Conservation (phyloP, 2,329 filamentous ascomycete species). For the Atkinsonella hypoxylon region DNA sequence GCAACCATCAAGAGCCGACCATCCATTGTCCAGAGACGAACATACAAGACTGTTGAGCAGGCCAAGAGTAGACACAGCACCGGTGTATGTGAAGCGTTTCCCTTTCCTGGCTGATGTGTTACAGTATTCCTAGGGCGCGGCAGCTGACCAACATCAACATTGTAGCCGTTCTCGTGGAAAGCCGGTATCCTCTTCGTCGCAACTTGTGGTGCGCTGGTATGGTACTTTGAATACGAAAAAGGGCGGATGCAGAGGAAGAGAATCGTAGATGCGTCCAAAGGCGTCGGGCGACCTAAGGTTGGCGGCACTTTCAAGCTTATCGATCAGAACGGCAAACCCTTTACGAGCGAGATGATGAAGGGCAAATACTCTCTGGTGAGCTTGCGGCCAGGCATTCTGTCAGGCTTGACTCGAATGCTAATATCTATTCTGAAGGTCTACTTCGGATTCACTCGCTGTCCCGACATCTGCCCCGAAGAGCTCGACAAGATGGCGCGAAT, state of each 20-base stretch:
- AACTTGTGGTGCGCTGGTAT: constrained; percentile 64
- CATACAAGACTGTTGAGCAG: constrained; percentile 44
- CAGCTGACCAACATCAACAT: constrained; percentile 15
- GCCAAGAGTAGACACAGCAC: constrained; percentile 45
- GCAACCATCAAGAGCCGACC: constrained; percentile 20
- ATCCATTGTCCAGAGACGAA: constrained; percentile 25
- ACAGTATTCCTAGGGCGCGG: background rate
- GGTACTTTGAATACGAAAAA: constrained; percentile 93
- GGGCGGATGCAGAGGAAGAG: constrained; percentile 78
- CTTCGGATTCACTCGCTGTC: constrained; percentile 97
- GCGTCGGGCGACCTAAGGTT: constrained; percentile 84
- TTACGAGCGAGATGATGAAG: constrained; percentile 70
- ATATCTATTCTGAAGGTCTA: constrained; percentile 52
- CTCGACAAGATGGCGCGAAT: constrained; percentile 98
- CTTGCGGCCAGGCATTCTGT: constrained; percentile 8
- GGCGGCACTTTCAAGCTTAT: constrained; percentile 74
- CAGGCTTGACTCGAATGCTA: background rate
- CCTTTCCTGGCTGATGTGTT: too few species aligned
- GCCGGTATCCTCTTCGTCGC: constrained; percentile 75
- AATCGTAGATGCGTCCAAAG: constrained; percentile 84
- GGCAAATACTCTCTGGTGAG: constrained; percentile 72
- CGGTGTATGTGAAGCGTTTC: constrained; percentile 29
- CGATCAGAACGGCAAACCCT: constrained; percentile 68
- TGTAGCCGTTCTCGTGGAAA: constrained; percentile 84
- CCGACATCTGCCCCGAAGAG: constrained; percentile 97